These are phyloP conservation scores for Tilletia caries DNA, from an alignment of 1,284 basidiomycete species.

Conservation along the genomic window DNA sequence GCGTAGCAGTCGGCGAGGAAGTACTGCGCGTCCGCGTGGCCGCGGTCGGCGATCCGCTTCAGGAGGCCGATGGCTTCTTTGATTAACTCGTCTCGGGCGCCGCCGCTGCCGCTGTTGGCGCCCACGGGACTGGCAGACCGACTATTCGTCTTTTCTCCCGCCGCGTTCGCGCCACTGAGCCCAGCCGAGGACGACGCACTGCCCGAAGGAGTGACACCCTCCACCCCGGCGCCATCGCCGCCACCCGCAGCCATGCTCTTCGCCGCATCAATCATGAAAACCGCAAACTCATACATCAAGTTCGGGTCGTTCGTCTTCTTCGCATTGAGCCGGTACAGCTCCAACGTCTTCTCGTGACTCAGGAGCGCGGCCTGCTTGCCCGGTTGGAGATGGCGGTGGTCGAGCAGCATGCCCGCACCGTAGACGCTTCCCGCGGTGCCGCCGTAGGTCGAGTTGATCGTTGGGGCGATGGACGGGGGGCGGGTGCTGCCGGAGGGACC, in stretches of 20 bases:
- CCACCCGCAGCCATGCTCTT: constrained; percentile 46
- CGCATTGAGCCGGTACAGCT: constrained; percentile 92
- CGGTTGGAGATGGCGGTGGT: constrained; percentile 89
- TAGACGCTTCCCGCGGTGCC: constrained; percentile 12
- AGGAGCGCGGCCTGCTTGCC: constrained; percentile 87
- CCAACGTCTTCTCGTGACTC: constrained; percentile 89
- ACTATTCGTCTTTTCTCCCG: constrained; percentile 14
- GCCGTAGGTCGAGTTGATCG: constrained; percentile 17
- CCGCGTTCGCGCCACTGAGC: constrained; percentile 24
- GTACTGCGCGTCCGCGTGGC: constrained; percentile 90
- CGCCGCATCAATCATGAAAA: constrained; percentile 91
- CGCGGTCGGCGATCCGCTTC: constrained; percentile 85
- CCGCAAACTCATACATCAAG: constrained; percentile 94
- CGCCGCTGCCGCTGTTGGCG: constrained; percentile 10
- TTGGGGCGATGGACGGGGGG: constrained; percentile 43
- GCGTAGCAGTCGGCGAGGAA: constrained; percentile 96
- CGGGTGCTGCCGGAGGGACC: constrained; percentile 32
- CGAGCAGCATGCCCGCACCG: constrained; percentile 60
- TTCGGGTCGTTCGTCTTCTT: constrained; percentile 98
- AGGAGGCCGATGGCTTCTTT: constrained; percentile 83
- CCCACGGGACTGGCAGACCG: constrained; percentile 45
- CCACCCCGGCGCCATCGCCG: constrained; percentile 17
- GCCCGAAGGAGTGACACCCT: too few species aligned
- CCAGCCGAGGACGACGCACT: too few species aligned
- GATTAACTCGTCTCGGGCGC: constrained; percentile 65